Evolutionary conservation across 768 basidiomycete species (phyloP).

Genomic region (Suillus subluteus): DNA sequence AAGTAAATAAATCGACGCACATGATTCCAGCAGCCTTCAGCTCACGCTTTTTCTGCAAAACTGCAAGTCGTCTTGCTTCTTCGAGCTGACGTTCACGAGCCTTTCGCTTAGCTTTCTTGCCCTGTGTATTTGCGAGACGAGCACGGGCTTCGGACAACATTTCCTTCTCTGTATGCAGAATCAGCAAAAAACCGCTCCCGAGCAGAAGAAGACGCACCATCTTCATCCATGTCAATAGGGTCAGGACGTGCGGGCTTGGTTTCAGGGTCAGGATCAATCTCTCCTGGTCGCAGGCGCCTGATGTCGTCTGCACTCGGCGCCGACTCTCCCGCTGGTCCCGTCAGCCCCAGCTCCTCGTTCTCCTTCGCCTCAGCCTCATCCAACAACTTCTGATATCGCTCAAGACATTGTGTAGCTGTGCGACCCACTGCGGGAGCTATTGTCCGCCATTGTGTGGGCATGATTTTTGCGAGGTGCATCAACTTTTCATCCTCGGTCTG

Average conservation of each 20-base stretch:
- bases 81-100: slow-evolving; percentile 96
- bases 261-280: slow-evolving; percentile 99
- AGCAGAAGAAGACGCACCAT: slow-evolving; percentile 56
- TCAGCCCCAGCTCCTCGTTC: slow-evolving; percentile 89
- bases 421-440: slow-evolving; percentile 98
- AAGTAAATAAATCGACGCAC: slow-evolving; percentile 45
- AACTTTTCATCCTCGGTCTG: slow-evolving; percentile 99
- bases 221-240: slow-evolving; percentile 99
- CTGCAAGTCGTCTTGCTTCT: slow-evolving; percentile 91
- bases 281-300: slow-evolving; percentile 86
- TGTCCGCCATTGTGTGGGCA: slow-evolving; percentile 99
- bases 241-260: slow-evolving; percentile 98
- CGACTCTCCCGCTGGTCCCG: slow-evolving; percentile 77
- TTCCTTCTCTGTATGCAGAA: slow-evolving; percentile 79
- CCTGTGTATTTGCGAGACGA: slow-evolving; percentile 97
- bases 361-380: slow-evolving; percentile 98
- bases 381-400: slow-evolving; percentile 96
- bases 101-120: slow-evolving; percentile 99
- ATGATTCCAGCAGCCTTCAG: slow-evolving; percentile 98
- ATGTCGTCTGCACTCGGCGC: slow-evolving; percentile 94
- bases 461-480: slow-evolving; percentile 94
- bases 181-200: slow-evolving; percentile 7
- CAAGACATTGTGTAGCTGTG: slow-evolving; percentile 96
- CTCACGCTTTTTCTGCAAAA: slow-evolving; percentile 96
- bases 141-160: slow-evolving; percentile 99